Evolutionary conservation across 139 green algal genomes (phyloP).

Genomic region (Tetradesmus obliquus): DNA sequence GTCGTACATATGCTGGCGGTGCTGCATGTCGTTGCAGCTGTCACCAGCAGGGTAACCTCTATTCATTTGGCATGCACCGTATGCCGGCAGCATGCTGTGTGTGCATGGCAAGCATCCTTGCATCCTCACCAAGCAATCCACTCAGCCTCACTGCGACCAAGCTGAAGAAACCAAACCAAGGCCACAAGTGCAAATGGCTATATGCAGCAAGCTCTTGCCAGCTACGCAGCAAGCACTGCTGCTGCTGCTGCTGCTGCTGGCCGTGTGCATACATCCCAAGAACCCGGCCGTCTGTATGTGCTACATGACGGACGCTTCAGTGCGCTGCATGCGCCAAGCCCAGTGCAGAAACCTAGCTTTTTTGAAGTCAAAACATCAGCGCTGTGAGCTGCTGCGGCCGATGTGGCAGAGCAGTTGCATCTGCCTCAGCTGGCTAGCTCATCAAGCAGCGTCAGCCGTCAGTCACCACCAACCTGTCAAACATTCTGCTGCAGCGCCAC

Average conservation of each 20-base stretch:
- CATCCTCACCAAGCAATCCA: no score
- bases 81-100: not conserved
- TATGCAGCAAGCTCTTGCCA: not conserved
- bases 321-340: not conserved
- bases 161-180: not conserved
- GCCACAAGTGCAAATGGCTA: not conserved
- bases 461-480: no score
- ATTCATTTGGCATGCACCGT: not conserved
- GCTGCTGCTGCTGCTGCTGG: not conserved
- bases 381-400: not conserved
- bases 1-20: not conserved
- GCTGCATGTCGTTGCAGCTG: not conserved
- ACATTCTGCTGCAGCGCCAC: not conserved
- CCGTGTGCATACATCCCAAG: not conserved
- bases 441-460: not conserved
- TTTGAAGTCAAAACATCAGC: not conserved
- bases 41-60: not conserved
- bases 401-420: not conserved
- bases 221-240: not conserved
- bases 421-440: not conserved
- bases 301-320: not conserved
- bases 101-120: not conserved
- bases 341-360: not conserved
- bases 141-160: not conserved
- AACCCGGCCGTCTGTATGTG: not conserved